Conservation (phyloP, 2,329 filamentous ascomycete species). For the Fusarium robinianum region DNA sequence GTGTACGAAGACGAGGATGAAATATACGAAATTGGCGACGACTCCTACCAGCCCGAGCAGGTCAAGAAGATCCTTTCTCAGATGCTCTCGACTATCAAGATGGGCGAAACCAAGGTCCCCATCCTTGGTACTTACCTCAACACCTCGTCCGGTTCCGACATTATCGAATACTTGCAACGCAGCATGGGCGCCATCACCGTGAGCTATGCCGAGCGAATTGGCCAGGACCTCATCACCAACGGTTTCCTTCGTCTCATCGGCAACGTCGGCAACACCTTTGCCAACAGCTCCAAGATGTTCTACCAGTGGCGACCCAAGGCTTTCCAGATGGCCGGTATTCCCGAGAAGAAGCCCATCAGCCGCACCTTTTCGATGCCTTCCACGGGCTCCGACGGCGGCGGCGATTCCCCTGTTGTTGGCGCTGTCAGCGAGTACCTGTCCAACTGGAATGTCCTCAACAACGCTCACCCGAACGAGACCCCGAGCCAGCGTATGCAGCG, state of each 20-base stretch:
- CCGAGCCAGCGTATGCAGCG: conserved; percentile 82
- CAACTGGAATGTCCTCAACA: conserved; percentile 86
- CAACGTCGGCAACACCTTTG: conserved; percentile 93
- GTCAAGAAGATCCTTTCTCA: conserved; percentile 88
- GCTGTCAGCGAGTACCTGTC: conserved; percentile 87
- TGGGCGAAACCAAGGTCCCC: conserved; percentile 91
- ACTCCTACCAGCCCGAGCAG: conserved; percentile 81
- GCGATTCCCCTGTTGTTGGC: conserved; percentile 79
- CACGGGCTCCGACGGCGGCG: conserved; percentile 54
- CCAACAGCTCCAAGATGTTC: conserved; percentile 95
- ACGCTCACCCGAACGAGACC: conserved; percentile 91
- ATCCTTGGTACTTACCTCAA: conserved; percentile 95
- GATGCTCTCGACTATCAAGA: conserved; percentile 83
- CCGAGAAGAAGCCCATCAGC: conserved; percentile 80
- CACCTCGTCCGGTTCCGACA: conserved; percentile 87
- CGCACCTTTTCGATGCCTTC: conserved; percentile 75
- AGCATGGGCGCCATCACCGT: conserved; percentile 83
- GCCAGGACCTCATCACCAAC: conserved; percentile 85
- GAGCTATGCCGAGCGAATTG: conserved; percentile 90
- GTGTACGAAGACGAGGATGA: conserved; percentile 77
- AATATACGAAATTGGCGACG: conserved; percentile 86
- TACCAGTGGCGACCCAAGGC: conserved; percentile 96
- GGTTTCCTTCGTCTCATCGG: conserved; percentile 90
- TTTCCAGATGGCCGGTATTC: conserved; percentile 84
- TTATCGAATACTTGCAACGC: conserved; percentile 92